phyloP scores from a whole-genome alignment of 768 basidiomycete species.

The Pisolithus tinctorius region DNA sequence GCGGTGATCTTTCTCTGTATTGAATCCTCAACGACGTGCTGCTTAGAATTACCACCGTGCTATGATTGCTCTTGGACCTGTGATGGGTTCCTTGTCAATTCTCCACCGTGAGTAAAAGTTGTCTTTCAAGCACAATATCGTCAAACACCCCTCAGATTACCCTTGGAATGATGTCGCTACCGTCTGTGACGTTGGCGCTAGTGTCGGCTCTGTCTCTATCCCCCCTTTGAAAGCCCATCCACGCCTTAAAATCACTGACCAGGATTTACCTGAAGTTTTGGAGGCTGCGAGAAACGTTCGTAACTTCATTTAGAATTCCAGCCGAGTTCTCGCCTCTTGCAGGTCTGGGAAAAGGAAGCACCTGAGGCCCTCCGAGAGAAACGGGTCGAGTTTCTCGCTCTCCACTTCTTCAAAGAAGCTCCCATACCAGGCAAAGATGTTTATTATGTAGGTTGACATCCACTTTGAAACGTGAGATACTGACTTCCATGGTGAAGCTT shows the following conservation, averaged over 20 bases:
- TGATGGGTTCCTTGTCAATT: conserved; percentile 20
- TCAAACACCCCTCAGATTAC: conserved; percentile 6
- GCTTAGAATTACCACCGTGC: conserved; percentile 17
- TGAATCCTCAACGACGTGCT: too few relatives aligned
- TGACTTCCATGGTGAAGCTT: conserved; percentile 5
- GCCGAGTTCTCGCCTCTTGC: neutral
- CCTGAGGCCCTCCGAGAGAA: neutral
- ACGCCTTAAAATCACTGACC: neutral
- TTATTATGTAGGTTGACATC: conserved; percentile 25
- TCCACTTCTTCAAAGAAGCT: neutral
- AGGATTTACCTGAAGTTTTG: neutral
- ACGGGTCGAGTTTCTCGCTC: neutral
- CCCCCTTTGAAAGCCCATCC: neutral
- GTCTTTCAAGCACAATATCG: neutral
- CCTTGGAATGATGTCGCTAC: neutral
- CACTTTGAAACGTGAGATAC: too few relatives aligned
- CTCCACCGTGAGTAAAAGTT: neutral
- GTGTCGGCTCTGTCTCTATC: neutral
- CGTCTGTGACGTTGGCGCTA: neutral
- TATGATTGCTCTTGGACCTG: conserved; percentile 14
- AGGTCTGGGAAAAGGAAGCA: neutral
- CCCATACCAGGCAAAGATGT: conserved; percentile 13
- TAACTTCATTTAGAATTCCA: neutral
- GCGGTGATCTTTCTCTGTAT: too few relatives aligned
- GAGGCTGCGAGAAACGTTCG: neutral